Evolutionary conservation across 805 yeast genomes (phyloP), one percentile per base, ranked within the genome.

Genomic region (Lachancea sp.): DNA sequence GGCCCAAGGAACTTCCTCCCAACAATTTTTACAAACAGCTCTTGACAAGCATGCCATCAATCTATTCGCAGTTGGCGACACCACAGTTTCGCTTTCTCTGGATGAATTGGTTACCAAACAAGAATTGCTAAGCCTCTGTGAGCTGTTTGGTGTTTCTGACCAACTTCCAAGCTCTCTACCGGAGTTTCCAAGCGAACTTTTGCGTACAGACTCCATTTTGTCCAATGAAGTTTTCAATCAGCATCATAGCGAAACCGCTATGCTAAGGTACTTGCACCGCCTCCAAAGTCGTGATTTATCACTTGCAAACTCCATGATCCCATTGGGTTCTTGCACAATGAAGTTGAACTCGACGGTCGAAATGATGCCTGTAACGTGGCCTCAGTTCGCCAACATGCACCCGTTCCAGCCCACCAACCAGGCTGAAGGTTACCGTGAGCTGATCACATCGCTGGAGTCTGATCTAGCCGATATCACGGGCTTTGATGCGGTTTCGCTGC

Each of bases 271-370:
- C 68, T 69, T 93, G 56, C 93, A 88, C 60, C 75, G 77, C 48
- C 72, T 93, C 44, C 98, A 93, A 68, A 67, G 78, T 48, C 88
- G 85, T 68, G 99, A 93, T 69, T 72, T 93, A 49, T 91, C 98
- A 0, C 73, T 93, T 48, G 96, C 98, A 10, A 85, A 89, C 60
- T 85, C 97, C 4, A 93, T 93, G 99, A 93, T 93, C 50, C 95
- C 99, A 18, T 75, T 93, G 51, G 99, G 99, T 20, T 87, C 96
- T 7, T 93, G 99, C 72, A 93, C 99, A 16, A 93, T 93, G 99
- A 93, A 93, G 66, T 75, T 93, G 59, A 93, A 93, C 62, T 84
- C 96, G 44, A 91, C 98, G 1, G 95, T 89, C 8, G 91, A 88
- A 62, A 93, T 93, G 98, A 77, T 79, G 50, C 93, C 98, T 38